A percentile compares a stretch with the other conserved stretches of the same genome.
Evolutionary conservation across 1,284 basidiomycete genomes (phyloP).

Genomic region (Apiotrichum gracile): DNA sequence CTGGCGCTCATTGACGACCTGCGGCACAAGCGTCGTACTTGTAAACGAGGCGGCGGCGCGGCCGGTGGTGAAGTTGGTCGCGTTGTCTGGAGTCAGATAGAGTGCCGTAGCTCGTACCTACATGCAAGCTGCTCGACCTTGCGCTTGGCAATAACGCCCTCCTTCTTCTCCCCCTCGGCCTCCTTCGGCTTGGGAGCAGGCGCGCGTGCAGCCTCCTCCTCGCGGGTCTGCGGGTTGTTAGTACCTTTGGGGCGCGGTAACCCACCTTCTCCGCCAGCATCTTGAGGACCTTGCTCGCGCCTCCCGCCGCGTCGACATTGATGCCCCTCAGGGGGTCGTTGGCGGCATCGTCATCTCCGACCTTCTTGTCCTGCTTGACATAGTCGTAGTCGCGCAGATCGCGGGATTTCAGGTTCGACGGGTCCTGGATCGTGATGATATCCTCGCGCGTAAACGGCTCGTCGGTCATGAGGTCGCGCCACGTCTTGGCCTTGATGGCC

Average conservation of each 20-base stretch:
- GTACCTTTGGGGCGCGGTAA: background rate
- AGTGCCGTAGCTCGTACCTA: slow-evolving; percentile 11
- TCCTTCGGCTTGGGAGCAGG: slow-evolving; percentile 2
- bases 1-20: slow-evolving; percentile 68
- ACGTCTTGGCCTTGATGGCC: slow-evolving; percentile 65
- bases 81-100: slow-evolving; percentile 61
- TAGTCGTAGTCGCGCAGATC: slow-evolving; percentile 48
- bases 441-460: slow-evolving; percentile 81
- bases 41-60: slow-evolving; percentile 87
- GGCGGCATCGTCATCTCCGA: slow-evolving; percentile 38
- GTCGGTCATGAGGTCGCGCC: slow-evolving; percentile 79
- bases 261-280: slow-evolving; percentile 48
- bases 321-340: slow-evolving; percentile 45
- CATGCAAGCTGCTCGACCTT: slow-evolving; percentile 38
- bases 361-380: slow-evolving; percentile 45
- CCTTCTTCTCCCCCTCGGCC: slow-evolving; percentile 27
- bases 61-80: slow-evolving; percentile 86
- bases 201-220: slow-evolving; percentile 20
- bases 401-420: slow-evolving; percentile 43
- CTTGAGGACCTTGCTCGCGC: slow-evolving; percentile 47
- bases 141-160: slow-evolving; percentile 41
- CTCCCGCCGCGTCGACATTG: slow-evolving; percentile 48
- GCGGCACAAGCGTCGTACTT: slow-evolving; percentile 80
- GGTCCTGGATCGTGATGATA: slow-evolving; percentile 76
- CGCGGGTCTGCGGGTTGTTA: slow-evolving; percentile 24